phyloP scores from a whole-genome alignment of 352 stramenopile species.

The Saprolegnia diclina region DNA sequence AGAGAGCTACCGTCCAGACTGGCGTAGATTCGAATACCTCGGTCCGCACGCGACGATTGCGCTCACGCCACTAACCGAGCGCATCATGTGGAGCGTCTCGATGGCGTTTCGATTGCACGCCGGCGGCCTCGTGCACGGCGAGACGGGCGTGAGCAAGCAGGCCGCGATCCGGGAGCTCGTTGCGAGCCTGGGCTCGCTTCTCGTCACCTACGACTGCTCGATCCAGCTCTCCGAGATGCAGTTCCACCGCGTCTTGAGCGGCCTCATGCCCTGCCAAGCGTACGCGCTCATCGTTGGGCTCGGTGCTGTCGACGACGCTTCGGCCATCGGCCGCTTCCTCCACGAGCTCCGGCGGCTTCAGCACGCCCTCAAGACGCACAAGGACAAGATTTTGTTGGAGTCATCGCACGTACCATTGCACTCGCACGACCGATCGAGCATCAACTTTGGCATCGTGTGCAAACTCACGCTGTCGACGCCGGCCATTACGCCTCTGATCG shows the following conservation, averaged over 20 bases:
- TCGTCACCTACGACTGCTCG: slow-evolving; percentile 24
- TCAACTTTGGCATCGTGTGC: slow-evolving; percentile 22
- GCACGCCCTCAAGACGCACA: slow-evolving; percentile 26
- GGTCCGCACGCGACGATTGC: slow-evolving; percentile 40
- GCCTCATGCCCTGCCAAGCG: slow-evolving; percentile 19
- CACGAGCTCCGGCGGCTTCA: slow-evolving; percentile 20
- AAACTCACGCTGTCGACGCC: slow-evolving; percentile 9
- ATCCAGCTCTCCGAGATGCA: slow-evolving; percentile 22
- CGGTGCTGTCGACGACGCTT: background rate
- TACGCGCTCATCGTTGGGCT: slow-evolving; percentile 22
- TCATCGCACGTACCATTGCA: background rate
- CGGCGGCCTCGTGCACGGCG: slow-evolving; percentile 39
- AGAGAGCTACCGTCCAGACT: background rate
- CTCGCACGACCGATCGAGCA: background rate
- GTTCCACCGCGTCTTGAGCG: slow-evolving; percentile 9
- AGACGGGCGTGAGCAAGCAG: slow-evolving; percentile 28
- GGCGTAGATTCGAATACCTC: slow-evolving; percentile 36
- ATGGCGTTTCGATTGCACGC: slow-evolving; percentile 47
- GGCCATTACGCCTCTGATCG: background rate
- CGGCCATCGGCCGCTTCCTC: background rate
- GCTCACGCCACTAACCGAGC: slow-evolving; percentile 54
- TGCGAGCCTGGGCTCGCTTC: background rate
- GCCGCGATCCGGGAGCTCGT: slow-evolving; percentile 20
- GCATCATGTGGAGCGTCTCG: slow-evolving; percentile 49
- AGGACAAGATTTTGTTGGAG: slow-evolving; percentile 24